phyloP scores from a whole-genome alignment of 2,329 filamentous ascomycete genomes.

The Ascochyta rabiei region DNA sequence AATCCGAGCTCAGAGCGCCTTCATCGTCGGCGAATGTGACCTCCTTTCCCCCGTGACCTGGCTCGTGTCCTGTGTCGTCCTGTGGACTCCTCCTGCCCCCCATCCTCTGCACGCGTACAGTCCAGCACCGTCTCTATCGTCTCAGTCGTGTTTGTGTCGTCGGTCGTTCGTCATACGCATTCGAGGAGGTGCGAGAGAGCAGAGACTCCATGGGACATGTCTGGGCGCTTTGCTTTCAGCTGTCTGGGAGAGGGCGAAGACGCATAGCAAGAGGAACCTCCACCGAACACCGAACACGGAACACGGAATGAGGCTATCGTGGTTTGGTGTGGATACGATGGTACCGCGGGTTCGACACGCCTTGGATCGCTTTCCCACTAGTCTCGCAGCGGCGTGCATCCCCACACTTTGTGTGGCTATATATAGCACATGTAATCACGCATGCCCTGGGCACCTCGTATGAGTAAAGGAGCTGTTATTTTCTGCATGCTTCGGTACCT shows the following conservation, averaged over 20 bases:
- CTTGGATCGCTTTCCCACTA: constrained; percentile 15
- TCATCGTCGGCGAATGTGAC: constrained; percentile 30
- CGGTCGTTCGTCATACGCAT: constrained; percentile 1
- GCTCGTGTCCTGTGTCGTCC: constrained; percentile 25
- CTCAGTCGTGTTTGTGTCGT: background rate
- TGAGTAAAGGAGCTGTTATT: background rate
- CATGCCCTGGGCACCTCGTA: constrained; percentile 3
- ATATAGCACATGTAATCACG: constrained; percentile 13
- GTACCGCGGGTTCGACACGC: constrained; percentile 2
- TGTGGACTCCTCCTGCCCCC: constrained; percentile 29
- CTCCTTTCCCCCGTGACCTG: constrained; percentile 32
- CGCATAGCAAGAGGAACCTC: constrained; percentile 12
- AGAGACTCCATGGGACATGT: constrained; percentile 25
- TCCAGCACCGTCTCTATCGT: constrained; percentile 2
- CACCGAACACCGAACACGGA: background rate
- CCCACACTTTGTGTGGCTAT: constrained; percentile 11
- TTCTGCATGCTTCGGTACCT: too few species aligned
- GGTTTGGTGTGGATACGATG: constrained; percentile 2
- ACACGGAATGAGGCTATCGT: constrained; percentile 4
- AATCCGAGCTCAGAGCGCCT: constrained; percentile 28
- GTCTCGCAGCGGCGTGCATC: constrained; percentile 11
- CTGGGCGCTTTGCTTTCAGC: constrained; percentile 20
- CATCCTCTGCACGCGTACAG: constrained; percentile 22
- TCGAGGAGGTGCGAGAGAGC: constrained; percentile 7
- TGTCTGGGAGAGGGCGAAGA: constrained; percentile 2